A percentile compares a stretch with the other conserved stretches of the same genome.
Conservation (phyloP, 345 rosid species). For the Orychophragmus violaceus region DNA sequence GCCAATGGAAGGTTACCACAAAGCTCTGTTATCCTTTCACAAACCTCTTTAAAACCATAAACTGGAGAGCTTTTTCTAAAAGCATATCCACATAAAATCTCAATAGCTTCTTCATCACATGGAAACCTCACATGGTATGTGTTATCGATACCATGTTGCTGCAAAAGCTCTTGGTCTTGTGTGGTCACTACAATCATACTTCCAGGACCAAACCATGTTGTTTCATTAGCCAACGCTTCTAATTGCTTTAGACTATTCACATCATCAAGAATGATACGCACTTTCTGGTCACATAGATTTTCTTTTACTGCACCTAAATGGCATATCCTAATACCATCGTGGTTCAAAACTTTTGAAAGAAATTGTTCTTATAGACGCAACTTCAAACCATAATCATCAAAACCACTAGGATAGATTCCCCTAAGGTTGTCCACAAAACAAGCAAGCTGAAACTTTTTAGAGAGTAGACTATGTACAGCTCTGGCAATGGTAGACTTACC, state of each 20-base stretch:
- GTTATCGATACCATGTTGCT: background rate
- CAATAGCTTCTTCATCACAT: background rate
- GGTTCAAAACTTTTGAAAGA: background rate
- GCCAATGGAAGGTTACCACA: background rate
- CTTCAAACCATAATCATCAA: background rate
- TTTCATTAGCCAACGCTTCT: background rate
- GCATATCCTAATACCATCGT: background rate
- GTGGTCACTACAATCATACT: background rate
- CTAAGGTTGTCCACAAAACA: background rate
- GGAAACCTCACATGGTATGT: background rate
- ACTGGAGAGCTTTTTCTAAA: background rate
- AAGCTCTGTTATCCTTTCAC: background rate
- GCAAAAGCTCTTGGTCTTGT: background rate
- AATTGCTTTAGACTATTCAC: background rate
- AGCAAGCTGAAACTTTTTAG: background rate
- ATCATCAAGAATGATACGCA: conserved; percentile 3
- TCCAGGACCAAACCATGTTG: background rate
- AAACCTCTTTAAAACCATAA: background rate
- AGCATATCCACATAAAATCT: background rate
- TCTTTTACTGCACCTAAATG: background rate
- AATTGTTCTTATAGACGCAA: background rate
- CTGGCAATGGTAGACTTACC: conserved; percentile 7
- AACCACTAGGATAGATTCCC: background rate
- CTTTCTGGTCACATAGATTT: background rate
- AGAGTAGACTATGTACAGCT: background rate